Evolutionary conservation across 352 stramenopile species (phyloP).

Genomic region (Globisporangium canariense): DNA sequence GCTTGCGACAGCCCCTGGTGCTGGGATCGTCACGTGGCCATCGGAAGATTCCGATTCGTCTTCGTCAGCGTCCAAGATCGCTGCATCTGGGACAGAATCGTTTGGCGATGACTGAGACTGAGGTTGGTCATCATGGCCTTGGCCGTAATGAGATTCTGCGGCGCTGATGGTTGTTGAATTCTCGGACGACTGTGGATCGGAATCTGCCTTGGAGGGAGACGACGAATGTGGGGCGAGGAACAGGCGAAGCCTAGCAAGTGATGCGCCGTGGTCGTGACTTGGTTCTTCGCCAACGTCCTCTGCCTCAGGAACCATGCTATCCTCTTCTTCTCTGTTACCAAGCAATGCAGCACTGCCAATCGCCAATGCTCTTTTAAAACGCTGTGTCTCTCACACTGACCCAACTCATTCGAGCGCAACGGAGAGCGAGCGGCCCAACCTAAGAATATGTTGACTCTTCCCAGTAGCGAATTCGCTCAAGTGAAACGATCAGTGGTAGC

Average conservation of each 20-base stretch:
- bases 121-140: neutral
- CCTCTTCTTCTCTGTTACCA: neutral
- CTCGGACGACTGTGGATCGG: neutral
- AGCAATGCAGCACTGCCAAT: neutral
- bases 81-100: neutral
- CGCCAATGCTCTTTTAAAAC: neutral
- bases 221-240: slow-evolving; percentile 31
- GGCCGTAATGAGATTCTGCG: neutral
- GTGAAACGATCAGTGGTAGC: neutral
- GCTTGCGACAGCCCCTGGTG: slow-evolving; percentile 36
- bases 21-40: slow-evolving; percentile 25
- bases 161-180: neutral
- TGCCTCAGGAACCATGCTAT: neutral
- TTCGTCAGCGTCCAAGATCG: slow-evolving; percentile 5
- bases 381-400: neutral
- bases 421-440: neutral
- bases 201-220: neutral
- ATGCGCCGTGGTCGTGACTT: slow-evolving; percentile 18
- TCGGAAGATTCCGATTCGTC: slow-evolving; percentile 8
- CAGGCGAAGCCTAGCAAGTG: slow-evolving; percentile 28
- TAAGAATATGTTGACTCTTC: slow-evolving; percentile 2
- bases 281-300: neutral
- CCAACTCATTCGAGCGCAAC: neutral
- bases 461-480: neutral
- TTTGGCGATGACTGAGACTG: neutral